Conservation (phyloP, 23 red algal species). For the Pyropia yezoensis region DNA sequence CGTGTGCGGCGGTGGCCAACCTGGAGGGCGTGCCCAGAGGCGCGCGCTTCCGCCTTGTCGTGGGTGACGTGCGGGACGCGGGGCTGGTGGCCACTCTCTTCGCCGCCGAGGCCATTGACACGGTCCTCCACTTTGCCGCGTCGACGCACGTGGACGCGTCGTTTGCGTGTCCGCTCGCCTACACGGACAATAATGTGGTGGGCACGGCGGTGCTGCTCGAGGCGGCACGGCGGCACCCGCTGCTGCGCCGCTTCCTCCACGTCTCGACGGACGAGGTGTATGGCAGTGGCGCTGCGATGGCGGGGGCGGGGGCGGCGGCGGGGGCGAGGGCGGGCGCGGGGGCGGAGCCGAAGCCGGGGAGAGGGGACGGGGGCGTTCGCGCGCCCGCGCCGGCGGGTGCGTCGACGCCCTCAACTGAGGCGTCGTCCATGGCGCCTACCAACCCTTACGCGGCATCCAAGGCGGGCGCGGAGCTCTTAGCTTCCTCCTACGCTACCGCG, state of each 20-base stretch:
- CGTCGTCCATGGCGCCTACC: conserved; percentile 72
- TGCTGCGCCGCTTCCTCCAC: conserved; percentile 76
- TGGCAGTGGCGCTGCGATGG: conserved; percentile 75
- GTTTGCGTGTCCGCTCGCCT: conserved; percentile 79
- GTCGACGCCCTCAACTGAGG: conserved; percentile 41
- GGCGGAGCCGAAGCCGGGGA: conserved; percentile 42
- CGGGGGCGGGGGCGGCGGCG: conserved; percentile 60
- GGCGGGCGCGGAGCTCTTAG: conserved; percentile 91
- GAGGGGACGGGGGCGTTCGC: too few relatives aligned
- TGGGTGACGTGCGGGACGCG: conserved; percentile 83
- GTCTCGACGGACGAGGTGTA: conserved; percentile 98
- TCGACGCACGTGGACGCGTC: conserved; percentile 94
- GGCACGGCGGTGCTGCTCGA: conserved; percentile 92
- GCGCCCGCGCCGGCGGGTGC: too few relatives aligned
- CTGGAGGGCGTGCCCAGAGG: conserved; percentile 5
- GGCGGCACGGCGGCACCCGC: conserved; percentile 62
- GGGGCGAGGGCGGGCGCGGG: conserved; percentile 73
- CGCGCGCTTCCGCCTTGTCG: conserved; percentile 43
- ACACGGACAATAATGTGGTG: conserved; percentile 90
- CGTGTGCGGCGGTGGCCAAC: conserved; percentile 81
- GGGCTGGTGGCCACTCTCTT: conserved; percentile 82
- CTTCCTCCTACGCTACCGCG: conserved; percentile 72
- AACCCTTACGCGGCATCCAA: conserved; percentile 98
- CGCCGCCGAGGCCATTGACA: conserved; percentile 74
- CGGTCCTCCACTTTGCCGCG: conserved; percentile 96